Conservation (phyloP, 345 rosid species). For the Syzygium jambos region DNA sequence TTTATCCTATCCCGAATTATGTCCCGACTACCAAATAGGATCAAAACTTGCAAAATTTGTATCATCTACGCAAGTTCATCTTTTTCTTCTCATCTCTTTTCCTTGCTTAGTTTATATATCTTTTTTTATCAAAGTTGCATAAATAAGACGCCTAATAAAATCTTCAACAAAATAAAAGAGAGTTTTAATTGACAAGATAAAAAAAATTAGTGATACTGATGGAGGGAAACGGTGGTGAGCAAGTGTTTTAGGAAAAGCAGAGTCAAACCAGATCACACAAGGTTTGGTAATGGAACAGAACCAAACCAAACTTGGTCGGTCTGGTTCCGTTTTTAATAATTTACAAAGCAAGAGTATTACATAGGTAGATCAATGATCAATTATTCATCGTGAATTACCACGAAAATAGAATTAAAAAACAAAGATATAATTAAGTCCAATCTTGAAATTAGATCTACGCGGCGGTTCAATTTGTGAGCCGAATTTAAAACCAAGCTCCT, state of each 20-base stretch:
- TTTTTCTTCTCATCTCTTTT: not conserved
- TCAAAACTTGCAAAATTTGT: not conserved
- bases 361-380: not conserved
- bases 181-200: not conserved
- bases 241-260: no score
- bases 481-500: not conserved
- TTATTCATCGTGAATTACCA: not conserved
- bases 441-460: not conserved
- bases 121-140: not conserved
- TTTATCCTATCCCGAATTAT: no score
- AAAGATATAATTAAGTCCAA: no score
- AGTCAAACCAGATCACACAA: no score
- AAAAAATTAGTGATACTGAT: not conserved
- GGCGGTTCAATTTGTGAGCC: not conserved
- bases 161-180: not conserved
- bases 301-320: no score
- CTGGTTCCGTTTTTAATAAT: no score
- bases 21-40: no score
- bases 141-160: not conserved
- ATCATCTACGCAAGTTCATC: not conserved
- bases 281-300: not conserved
- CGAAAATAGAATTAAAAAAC: not conserved
- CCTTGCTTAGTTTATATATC: not conserved
- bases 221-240: no score
- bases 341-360: no score